These are phyloP conservation scores for Tylopilus sp. DNA, from an alignment of 768 basidiomycete genomes.

Conservation along the genomic window DNA sequence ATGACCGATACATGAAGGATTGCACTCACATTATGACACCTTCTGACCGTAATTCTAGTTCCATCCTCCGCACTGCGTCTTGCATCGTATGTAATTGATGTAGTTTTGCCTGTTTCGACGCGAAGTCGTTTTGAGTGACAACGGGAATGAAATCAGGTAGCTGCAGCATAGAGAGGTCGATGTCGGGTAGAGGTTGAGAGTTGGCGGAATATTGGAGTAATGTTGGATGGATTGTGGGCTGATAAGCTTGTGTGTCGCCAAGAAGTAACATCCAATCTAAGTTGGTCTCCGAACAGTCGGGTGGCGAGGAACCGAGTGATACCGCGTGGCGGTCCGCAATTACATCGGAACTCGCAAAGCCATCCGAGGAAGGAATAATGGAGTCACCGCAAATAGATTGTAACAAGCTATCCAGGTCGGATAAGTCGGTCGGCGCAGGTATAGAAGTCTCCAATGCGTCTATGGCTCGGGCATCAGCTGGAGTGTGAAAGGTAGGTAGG, in stretches of 20 bases:
- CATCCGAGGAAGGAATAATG: not conserved
- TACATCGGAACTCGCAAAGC: not conserved
- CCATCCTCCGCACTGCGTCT: constrained; percentile 32
- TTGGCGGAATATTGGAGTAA: constrained; percentile 1
- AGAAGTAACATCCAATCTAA: constrained; percentile 20
- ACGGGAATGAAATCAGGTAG: constrained; percentile 5
- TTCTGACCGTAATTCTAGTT: constrained; percentile 30
- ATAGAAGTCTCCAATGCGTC: not conserved
- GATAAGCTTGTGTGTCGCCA: not conserved
- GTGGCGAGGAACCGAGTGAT: not conserved
- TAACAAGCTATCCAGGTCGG: constrained; percentile 10
- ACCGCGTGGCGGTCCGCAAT: not conserved
- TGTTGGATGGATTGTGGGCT: too few relatives aligned
- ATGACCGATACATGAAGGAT: too few relatives aligned
- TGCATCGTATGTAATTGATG: constrained; percentile 28
- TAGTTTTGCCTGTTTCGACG: constrained; percentile 16
- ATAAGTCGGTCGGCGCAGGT: not conserved
- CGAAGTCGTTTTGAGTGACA: not conserved
- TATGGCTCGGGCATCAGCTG: not conserved
- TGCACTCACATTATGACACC: constrained; percentile 13
- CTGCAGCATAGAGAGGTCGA: constrained; percentile 28
- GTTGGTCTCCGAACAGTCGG: not conserved
- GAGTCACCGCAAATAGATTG: not conserved
- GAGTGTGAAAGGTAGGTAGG: not conserved
- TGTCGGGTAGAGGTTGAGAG: constrained; percentile 15